A percentile compares a stretch with the other conserved stretches of the same genome.
Conservation (phyloP, 1,139 yeast genomes). For the Taphrina deformans region DNA sequence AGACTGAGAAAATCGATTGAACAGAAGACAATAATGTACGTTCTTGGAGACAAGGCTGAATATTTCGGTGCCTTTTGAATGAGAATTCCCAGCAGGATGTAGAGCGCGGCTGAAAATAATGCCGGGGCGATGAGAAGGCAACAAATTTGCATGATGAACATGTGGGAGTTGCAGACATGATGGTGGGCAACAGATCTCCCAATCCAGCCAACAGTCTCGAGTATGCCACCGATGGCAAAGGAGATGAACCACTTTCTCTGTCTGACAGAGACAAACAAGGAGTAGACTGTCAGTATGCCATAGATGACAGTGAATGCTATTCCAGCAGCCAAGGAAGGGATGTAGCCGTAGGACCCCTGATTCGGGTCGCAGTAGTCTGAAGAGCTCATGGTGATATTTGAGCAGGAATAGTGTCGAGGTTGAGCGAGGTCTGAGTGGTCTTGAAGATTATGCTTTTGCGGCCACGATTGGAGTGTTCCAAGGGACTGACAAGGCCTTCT, state of each 20-base stretch:
- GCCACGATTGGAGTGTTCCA: neutral
- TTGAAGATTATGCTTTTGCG: too few relatives aligned
- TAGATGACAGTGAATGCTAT: conserved; percentile 20
- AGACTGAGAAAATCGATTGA: conserved; percentile 25
- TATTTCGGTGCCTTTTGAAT: conserved; percentile 5
- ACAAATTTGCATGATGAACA: conserved; percentile 65
- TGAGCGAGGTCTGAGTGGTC: neutral
- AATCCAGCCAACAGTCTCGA: conserved; percentile 71
- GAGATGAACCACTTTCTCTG: conserved; percentile 22
- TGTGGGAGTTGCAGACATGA: conserved; percentile 48
- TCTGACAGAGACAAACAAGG: neutral
- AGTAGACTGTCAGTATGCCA: conserved; percentile 2
- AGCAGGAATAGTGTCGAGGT: neutral
- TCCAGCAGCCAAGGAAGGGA: conserved; percentile 23
- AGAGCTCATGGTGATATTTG: neutral
- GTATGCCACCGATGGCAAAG: conserved; percentile 43
- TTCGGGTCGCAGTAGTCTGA: conserved; percentile 1
- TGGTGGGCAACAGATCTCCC: conserved; percentile 58
- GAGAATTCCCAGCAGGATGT: conserved; percentile 24
- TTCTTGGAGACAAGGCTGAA: conserved; percentile 18
- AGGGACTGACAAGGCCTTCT: neutral
- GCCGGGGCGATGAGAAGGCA: conserved; percentile 82
- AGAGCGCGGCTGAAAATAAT: conserved; percentile 80
- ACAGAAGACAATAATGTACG: conserved; percentile 29
- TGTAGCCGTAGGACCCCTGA: conserved; percentile 13